Base-by-base conservation (phyloP, 2,329 filamentous ascomycete genomes). In the Neonectria faginata region DNA sequence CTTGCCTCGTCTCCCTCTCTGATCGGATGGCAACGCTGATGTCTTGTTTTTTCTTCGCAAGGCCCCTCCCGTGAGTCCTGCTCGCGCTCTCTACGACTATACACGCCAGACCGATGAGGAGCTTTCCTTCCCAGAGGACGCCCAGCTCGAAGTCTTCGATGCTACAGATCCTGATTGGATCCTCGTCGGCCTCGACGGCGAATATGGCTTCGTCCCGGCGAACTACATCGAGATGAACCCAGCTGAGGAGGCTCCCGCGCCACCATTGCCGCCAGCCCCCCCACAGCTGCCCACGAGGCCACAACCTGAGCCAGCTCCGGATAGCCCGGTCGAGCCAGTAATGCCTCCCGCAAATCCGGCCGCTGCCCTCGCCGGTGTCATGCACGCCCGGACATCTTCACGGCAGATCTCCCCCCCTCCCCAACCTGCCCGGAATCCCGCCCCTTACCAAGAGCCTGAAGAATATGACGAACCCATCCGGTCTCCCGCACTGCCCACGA, bases 11-110 rank as follows among this genome's bases (percentile, higher is more conserved):
- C 42, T 25, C 27, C 33, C 39, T 51, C 57, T 58, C 51, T 54
- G 39, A 54, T 42, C 20, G 47, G 36, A 27, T 41, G 39, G 27
- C 9, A 18, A 47, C 18, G 54, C 60, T 66, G 58, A 54, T 51
- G 27, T 59, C 45, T 42, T 57, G 33, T 50, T 45, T 16, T 59
- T 25, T 53, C 64, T 69, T 64, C 65, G 58, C 71, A 93, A 73
- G 89, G 90, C 90, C 63, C 82, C 86, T 73, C 87, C 92, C 25
- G 79, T 88, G 66, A 83, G 88, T 66, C 86, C 90, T 70, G 96
- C 95, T 54, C 94, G 91, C 78, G 93, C 96, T n/a, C 87, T 98
- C n/a, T 99, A 95, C 83, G 96, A 99, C 79, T 99, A 99, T 79
- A 92, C 92, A 55, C 89, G 95, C 73, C 96, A 99, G 82, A 99